Percentiles rank a stretch among this genome's conserved stretches.
phyloP scores from a whole-genome alignment of 2,329 filamentous ascomycete species.

The Gnomoniopsis smithogilvyi region DNA sequence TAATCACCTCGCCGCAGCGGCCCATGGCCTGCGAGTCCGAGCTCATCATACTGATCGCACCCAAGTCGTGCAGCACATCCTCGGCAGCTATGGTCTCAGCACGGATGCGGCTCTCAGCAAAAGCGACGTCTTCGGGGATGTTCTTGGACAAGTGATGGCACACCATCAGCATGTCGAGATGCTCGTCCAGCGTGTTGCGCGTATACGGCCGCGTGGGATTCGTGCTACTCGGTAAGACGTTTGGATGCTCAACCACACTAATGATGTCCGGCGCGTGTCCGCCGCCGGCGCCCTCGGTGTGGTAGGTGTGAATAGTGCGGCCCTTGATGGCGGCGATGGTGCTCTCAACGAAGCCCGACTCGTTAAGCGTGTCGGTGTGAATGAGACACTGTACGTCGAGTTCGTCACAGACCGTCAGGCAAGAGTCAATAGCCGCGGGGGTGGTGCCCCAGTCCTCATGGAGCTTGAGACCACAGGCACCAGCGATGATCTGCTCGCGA shows the following conservation, averaged over 20 bases:
- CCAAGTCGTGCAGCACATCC: conserved; percentile 91
- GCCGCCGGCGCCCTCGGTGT: conserved; percentile 92
- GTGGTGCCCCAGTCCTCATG: conserved; percentile 97
- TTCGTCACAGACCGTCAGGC: conserved; percentile 81
- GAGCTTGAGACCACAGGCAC: conserved; percentile 86
- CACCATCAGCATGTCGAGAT: conserved; percentile 98
- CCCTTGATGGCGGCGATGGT: conserved; percentile 82
- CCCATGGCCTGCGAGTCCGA: conserved; percentile 97
- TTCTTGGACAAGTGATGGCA: conserved; percentile 92
- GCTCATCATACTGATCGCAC: conserved; percentile 97
- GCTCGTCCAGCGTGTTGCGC: conserved; percentile 88
- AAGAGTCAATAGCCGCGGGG: conserved; percentile 86
- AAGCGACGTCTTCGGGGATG: conserved; percentile 93
- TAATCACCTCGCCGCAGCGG: conserved; percentile 87
- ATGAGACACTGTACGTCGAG: conserved; percentile 91
- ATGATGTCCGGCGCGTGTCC: conserved; percentile 97
- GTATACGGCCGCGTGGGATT: conserved; percentile 93
- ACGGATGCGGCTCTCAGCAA: conserved; percentile 90
- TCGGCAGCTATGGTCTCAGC: conserved; percentile 96
- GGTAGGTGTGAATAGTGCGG: conserved; percentile 92
- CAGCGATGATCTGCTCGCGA: conserved; percentile 76
- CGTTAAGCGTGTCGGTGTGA: conserved; percentile 94
- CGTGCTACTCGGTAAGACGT: conserved; percentile 86
- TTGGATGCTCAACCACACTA: conserved; percentile 80
- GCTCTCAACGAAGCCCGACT: conserved; percentile 94